Conservation (phyloP, 371 early-diverging fungal species). For the Conidiobolus incongruus region DNA sequence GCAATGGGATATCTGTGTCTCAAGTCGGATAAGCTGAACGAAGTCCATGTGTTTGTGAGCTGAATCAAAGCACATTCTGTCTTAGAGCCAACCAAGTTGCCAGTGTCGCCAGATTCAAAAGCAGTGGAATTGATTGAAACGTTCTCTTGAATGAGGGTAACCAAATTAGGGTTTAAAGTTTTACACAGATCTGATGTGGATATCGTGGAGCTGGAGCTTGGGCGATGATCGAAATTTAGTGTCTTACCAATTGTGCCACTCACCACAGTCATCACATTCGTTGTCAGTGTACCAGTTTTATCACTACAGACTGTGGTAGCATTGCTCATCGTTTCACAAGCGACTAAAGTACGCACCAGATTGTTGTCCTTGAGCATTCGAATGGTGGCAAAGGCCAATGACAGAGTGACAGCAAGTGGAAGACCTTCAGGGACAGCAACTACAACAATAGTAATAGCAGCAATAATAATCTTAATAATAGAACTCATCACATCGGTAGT, state of each 20-base stretch:
- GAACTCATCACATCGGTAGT: slow-evolving; percentile 13
- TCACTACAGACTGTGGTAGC: slow-evolving; percentile 82
- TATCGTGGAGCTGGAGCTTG: background rate
- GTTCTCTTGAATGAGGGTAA: background rate
- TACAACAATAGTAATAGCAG: slow-evolving; percentile 44
- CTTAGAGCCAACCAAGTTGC: slow-evolving; percentile 42
- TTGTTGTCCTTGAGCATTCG: too few species aligned
- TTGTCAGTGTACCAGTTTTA: slow-evolving; percentile 77
- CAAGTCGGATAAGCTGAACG: slow-evolving; percentile 16
- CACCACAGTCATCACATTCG: slow-evolving; percentile 76
- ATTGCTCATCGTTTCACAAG: slow-evolving; percentile 89
- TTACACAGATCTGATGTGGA: slow-evolving; percentile 9
- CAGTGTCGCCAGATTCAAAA: slow-evolving; percentile 32
- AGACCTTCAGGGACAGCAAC: slow-evolving; percentile 66
- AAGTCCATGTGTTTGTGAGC: slow-evolving; percentile 18
- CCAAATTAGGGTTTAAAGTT: background rate
- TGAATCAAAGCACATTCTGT: slow-evolving; percentile 68
- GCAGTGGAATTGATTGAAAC: slow-evolving; percentile 64
- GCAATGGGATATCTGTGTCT: slow-evolving; percentile 21
- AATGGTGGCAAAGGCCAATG: slow-evolving; percentile 50
- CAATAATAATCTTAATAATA: slow-evolving; percentile 33
- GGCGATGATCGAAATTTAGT: background rate
- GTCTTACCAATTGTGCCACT: slow-evolving; percentile 17
- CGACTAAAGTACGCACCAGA: slow-evolving; percentile 60
- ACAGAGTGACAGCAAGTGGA: slow-evolving; percentile 54